Base-by-base conservation (phyloP, 2,329 filamentous ascomycete genomes). In the Ophiostoma triangulosporum region DNA sequence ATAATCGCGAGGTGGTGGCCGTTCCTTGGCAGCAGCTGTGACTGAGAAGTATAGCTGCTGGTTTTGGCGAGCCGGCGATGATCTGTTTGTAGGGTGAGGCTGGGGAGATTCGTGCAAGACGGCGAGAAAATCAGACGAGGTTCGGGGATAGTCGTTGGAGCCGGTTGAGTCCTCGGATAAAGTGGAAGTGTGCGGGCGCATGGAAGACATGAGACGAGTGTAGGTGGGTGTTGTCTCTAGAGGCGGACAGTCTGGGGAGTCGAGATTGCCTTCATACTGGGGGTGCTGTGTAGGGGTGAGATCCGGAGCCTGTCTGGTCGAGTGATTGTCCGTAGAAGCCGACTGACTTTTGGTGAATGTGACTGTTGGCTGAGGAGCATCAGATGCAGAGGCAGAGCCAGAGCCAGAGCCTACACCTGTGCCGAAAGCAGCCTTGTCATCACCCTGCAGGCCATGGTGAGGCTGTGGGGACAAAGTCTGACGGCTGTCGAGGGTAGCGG, bases 11-110 rank as follows among this genome's bases (percentile, higher is more conserved):
- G 46, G 24, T 4, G 50, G 35, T 1, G 46, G 32, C 3, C 50
- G 49, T 4, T 57, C 56, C 12, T 36, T 22, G 15, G 29, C 50
- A 2, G 57, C 43, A 2, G 57, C 35, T 22, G 54, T 54, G 9
- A 58, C 55, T 3, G 53, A 50, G 24, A 58, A 54, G 26, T 50
- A 53, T n/a, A 58, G 43, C 8, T 53, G 38, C 27, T 54, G 51
- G 45, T 52, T 51, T 1, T 53, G 52, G 11, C 51, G 57, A n/a
- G n/a, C n/a, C 20, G 40, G 26, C 4, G 33, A 11, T 20, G 50
- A 15, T 3, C 45, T 15, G 22, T 48, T 51, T 12, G 17, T 17
- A 12, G 52, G 35, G 24, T 40, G 24, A 22, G 48, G 8, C 35
- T 32, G 57, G 6, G 32, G 51, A 20, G 48, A 32, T 14, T 58